These are phyloP conservation scores for Atalantia buxifolia DNA, from an alignment of 345 rosid species.

Conservation along the genomic window DNA sequence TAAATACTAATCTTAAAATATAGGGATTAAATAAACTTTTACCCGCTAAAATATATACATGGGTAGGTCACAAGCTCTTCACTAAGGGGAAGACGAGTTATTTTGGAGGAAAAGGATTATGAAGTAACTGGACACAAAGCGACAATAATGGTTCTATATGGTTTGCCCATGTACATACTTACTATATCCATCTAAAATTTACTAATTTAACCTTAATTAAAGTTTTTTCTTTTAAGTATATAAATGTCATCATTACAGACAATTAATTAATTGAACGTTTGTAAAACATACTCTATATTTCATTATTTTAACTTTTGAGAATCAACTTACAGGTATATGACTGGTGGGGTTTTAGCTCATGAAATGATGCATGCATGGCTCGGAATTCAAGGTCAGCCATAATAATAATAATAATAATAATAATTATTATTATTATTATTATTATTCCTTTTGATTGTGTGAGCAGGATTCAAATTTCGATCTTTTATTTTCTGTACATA, in stretches of 20 bases:
- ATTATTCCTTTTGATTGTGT: no score
- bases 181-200: neutral
- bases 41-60: neutral
- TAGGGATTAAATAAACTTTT: no score
- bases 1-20: no score
- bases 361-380: conserved; percentile 15
- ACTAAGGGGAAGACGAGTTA: neutral
- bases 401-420: no score
- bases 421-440: no score
- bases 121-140: neutral
- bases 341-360: conserved; percentile 11
- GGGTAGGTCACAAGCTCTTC: neutral
- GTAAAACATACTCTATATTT: neutral
- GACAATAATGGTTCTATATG: neutral
- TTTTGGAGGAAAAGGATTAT: neutral
- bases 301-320: no score
- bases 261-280: neutral
- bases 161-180: conserved; percentile 9
- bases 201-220: neutral
- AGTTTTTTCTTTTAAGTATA: neutral
- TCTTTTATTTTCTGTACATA: no score
- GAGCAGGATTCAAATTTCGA: no score
- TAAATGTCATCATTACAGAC: no score
- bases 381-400: neutral
- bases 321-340: neutral